Percentiles rank a stretch among this genome's conserved stretches.
Conservation (phyloP, 495 filamentous ascomycete genomes). For the Bacidia rubella region DNA sequence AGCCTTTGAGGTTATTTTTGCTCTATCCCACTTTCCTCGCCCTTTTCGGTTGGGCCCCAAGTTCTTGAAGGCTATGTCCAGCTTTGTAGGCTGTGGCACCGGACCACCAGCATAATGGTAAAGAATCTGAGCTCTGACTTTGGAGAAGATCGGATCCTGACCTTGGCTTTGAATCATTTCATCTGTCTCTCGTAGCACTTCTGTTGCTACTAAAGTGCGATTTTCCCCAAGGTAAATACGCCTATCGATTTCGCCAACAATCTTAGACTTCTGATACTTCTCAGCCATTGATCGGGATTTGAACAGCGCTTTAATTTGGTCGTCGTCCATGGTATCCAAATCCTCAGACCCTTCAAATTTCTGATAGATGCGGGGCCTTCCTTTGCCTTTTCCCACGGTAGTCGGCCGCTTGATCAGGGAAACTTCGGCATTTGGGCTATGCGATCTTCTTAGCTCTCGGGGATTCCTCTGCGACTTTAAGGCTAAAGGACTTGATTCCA, state of each 20-base stretch:
- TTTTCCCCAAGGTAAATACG: slow-evolving; percentile 11
- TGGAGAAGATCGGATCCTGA: slow-evolving; percentile 2
- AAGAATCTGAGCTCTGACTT: slow-evolving; percentile 6
- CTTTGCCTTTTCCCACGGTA: not conserved
- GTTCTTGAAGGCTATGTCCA: not conserved
- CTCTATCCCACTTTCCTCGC: not conserved
- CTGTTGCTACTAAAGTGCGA: slow-evolving; percentile 1
- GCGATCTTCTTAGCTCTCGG: too few relatives aligned
- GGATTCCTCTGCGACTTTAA: too few relatives aligned
- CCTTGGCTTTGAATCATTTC: not conserved
- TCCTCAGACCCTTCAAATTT: slow-evolving; percentile 9
- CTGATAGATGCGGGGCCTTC: slow-evolving; percentile 14
- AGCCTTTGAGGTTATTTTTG: not conserved
- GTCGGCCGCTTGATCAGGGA: not conserved
- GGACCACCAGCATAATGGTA: slow-evolving; percentile 10
- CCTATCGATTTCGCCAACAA: slow-evolving; percentile 10
- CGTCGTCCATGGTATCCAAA: slow-evolving; percentile 3
- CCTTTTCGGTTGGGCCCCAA: not conserved
- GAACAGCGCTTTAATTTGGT: slow-evolving; percentile 4
- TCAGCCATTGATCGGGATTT: slow-evolving; percentile 12
- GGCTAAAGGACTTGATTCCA: too few relatives aligned
- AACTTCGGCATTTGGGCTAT: not conserved
- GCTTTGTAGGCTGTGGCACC: slow-evolving; percentile 2
- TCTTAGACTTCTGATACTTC: slow-evolving; percentile 11
- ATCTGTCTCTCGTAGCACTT: slow-evolving; percentile 12